Conservation (phyloP, 2,329 filamentous ascomycete species). For the Parafenestella ontariensis region DNA sequence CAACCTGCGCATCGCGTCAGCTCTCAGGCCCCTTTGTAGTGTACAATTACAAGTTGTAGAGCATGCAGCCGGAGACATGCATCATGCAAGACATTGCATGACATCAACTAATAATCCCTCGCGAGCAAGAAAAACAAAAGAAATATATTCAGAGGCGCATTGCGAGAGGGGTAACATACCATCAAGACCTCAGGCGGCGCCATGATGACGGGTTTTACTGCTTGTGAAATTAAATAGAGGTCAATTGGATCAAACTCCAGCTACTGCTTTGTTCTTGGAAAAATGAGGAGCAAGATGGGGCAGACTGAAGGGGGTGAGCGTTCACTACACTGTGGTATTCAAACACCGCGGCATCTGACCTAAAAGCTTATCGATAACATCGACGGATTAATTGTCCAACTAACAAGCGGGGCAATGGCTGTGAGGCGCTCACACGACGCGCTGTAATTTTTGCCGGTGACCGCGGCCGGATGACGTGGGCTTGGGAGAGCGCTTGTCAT, state of each 20-base stretch:
- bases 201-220: slow-evolving; percentile 44
- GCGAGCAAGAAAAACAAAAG: slow-evolving; percentile 13
- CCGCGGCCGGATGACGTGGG: slow-evolving; percentile 35
- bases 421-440: slow-evolving; percentile 21
- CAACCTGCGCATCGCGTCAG: slow-evolving; percentile 61
- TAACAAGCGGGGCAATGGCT: slow-evolving; percentile 34
- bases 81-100: slow-evolving; percentile 16
- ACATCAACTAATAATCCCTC: slow-evolving; percentile 7
- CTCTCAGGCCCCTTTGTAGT: not conserved
- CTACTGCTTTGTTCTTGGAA: slow-evolving; percentile 2
- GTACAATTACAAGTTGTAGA: not conserved
- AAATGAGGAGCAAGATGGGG: slow-evolving; percentile 4
- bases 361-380: slow-evolving; percentile 21
- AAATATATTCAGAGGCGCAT: not conserved
- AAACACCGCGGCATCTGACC: slow-evolving; percentile 31
- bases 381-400: slow-evolving; percentile 38
- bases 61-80: slow-evolving; percentile 5
- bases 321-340: slow-evolving; percentile 5
- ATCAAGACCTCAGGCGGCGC: slow-evolving; percentile 59
- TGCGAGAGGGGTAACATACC: slow-evolving; percentile 40
- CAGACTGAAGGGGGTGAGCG: slow-evolving; percentile 10
- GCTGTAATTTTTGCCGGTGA: slow-evolving; percentile 36
- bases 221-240: not conserved
- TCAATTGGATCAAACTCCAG: slow-evolving; percentile 11
- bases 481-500: not conserved